phyloP scores from a whole-genome alignment of 1,139 yeast genomes.

The Nakaseomyces kungkrabaensis region DNA sequence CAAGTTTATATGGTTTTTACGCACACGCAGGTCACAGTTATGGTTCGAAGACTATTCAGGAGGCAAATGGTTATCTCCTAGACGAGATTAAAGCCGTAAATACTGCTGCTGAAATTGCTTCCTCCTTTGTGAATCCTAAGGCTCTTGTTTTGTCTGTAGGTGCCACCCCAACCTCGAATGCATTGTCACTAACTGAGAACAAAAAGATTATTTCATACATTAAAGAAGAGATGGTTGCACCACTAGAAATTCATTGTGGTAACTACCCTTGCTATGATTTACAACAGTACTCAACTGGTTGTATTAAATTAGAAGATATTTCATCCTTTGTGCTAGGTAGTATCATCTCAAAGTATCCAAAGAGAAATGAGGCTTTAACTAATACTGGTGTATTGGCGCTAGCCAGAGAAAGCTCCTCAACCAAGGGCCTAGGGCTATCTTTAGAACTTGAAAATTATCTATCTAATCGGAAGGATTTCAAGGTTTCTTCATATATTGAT shows the following conservation, averaged over 20 bases:
- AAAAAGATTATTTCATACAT: slow-evolving; percentile 26
- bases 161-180: slow-evolving; percentile 74
- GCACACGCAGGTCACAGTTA: slow-evolving; percentile 78
- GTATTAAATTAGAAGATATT: slow-evolving; percentile 39
- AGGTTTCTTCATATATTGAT: slow-evolving; percentile 43
- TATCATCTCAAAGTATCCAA: slow-evolving; percentile 46
- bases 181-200: slow-evolving; percentile 33
- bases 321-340: slow-evolving; percentile 55
- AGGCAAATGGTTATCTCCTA: slow-evolving; percentile 40
- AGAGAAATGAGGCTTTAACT: slow-evolving; percentile 52
- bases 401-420: slow-evolving; percentile 48
- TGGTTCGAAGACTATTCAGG: slow-evolving; percentile 36
- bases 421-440: slow-evolving; percentile 41
- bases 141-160: slow-evolving; percentile 42
- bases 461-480: background rate
- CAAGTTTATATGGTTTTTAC: slow-evolving; percentile 57
- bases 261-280: slow-evolving; percentile 65
- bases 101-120: slow-evolving; percentile 32
- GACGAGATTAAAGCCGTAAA: slow-evolving; percentile 51
- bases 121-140: slow-evolving; percentile 20
- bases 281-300: slow-evolving; percentile 64
- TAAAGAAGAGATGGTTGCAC: slow-evolving; percentile 40
- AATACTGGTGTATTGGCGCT: slow-evolving; percentile 69
- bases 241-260: slow-evolving; percentile 69
- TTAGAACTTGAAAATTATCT: slow-evolving; percentile 15